A percentile compares a stretch with the other conserved stretches of the same genome.
Evolutionary conservation across 2,329 filamentous ascomycete species (phyloP).

Genomic region (Cladophialophora exuberans): DNA sequence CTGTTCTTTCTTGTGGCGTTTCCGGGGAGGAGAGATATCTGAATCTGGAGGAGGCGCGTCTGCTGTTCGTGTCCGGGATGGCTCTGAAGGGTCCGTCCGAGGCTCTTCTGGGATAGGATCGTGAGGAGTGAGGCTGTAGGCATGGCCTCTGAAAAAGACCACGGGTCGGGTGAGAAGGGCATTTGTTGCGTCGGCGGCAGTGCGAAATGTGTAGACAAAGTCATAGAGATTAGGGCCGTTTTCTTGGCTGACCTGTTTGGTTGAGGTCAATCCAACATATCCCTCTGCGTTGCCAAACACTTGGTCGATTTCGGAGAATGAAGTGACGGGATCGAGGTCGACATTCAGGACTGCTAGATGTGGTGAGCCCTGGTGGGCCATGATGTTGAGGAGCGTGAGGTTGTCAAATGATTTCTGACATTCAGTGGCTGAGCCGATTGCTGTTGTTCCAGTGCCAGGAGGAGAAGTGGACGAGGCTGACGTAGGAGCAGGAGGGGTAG

Average conservation of each 20-base stretch:
- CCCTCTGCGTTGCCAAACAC: conserved; percentile 12
- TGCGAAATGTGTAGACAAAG: conserved; percentile 18
- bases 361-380: conserved; percentile 14
- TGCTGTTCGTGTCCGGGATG: neutral
- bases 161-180: conserved; percentile 8
- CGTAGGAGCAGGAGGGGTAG: neutral
- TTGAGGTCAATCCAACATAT: conserved; percentile 4
- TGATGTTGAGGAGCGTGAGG: conserved; percentile 11
- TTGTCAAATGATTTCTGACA: neutral
- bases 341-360: neutral
- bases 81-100: conserved; percentile 3
- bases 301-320: conserved; percentile 6
- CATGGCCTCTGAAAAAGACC: neutral
- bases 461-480: neutral
- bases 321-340: neutral
- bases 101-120: conserved; percentile 4
- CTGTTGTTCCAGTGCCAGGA: neutral
- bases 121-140: conserved; percentile 7
- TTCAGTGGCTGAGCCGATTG: neutral
- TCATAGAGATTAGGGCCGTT: conserved; percentile 5
- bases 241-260: neutral
- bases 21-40: conserved; percentile 14
- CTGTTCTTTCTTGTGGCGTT: conserved; percentile 8
- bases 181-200: conserved; percentile 20
- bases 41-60: neutral